Conservation (phyloP, 371 early-diverging fungal genomes). For the Blakeslea trispora region DNA sequence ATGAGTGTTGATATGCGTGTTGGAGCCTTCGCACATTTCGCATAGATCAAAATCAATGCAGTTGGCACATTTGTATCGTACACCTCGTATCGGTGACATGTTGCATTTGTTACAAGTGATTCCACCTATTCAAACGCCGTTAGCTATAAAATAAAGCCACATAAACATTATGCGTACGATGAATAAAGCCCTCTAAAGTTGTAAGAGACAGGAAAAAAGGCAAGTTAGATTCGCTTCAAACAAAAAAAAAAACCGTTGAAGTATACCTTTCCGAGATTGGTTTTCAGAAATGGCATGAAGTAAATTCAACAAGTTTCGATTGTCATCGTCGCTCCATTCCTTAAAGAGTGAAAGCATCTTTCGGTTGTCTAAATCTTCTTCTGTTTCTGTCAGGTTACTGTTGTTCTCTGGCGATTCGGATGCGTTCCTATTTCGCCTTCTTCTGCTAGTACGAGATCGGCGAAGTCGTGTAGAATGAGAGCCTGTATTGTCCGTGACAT, state of each 20-base stretch:
- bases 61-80: slow-evolving; percentile 91
- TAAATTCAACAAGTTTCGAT: slow-evolving; percentile 70
- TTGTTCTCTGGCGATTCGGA: background rate
- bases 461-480: slow-evolving; percentile 17
- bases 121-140: slow-evolving; percentile 56
- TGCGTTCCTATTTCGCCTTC: slow-evolving; percentile 25
- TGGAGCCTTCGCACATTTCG: slow-evolving; percentile 84
- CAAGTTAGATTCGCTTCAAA: too few relatives aligned
- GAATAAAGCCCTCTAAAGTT: slow-evolving; percentile 74
- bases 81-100: slow-evolving; percentile 84
- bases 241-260: too few relatives aligned
- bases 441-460: slow-evolving; percentile 36
- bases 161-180: too few relatives aligned
- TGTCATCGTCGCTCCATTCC: slow-evolving; percentile 57
- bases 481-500: background rate
- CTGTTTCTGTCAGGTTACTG: slow-evolving; percentile 9
- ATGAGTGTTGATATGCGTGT: slow-evolving; percentile 78
- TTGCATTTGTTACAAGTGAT: slow-evolving; percentile 93
- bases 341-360: slow-evolving; percentile 27
- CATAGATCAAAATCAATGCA: slow-evolving; percentile 95
- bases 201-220: too few relatives aligned
- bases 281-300: slow-evolving; percentile 87
- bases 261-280: slow-evolving; percentile 79
- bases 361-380: slow-evolving; percentile 33
- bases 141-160: slow-evolving; percentile 9